phyloP scores from a whole-genome alignment of 306 rosid genomes.

The Psophocarpus tetragonolobus region DNA sequence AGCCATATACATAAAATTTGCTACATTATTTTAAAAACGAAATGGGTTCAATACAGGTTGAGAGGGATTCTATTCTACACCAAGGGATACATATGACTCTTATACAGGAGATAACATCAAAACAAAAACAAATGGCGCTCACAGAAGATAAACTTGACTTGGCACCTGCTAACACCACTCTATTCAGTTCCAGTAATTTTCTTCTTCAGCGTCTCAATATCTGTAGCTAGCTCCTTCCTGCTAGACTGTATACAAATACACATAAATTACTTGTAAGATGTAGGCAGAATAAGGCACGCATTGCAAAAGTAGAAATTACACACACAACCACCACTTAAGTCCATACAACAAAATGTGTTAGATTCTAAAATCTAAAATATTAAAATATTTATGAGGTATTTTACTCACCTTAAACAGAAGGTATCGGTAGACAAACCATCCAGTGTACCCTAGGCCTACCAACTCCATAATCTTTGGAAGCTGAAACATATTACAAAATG shows the following conservation, averaged over 20 bases:
- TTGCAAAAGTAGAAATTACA: slow-evolving; percentile 1
- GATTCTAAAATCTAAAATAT: slow-evolving; percentile 21
- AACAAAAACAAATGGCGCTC: slow-evolving; percentile 47
- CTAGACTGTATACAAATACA: slow-evolving; percentile 61
- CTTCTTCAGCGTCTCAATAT: slow-evolving; percentile 86
- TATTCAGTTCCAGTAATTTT: slow-evolving; percentile 92
- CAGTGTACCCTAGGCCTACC: slow-evolving; percentile 98
- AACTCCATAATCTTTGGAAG: slow-evolving; percentile 95
- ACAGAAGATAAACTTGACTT: slow-evolving; percentile 30
- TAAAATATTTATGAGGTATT: neutral
- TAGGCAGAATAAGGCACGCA: neutral
- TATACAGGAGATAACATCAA: slow-evolving; percentile 41
- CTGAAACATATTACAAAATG: slow-evolving; percentile 45
- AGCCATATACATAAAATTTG: slow-evolving; percentile 42
- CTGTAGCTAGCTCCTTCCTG: slow-evolving; percentile 90
- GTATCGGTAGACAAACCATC: slow-evolving; percentile 99
- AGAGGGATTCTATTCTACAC: slow-evolving; percentile 54
- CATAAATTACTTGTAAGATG: slow-evolving; percentile 12
- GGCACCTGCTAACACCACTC: slow-evolving; percentile 23
- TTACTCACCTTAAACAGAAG: slow-evolving; percentile 87
- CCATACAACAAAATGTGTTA: slow-evolving; percentile 10
- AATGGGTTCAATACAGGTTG: slow-evolving; percentile 36
- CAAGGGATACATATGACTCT: slow-evolving; percentile 62
- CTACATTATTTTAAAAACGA: slow-evolving; percentile 44
- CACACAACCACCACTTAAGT: neutral